These are phyloP conservation scores for Azolla pinnata DNA, from an alignment of 75 land plant genomes.

Conservation along the genomic window DNA sequence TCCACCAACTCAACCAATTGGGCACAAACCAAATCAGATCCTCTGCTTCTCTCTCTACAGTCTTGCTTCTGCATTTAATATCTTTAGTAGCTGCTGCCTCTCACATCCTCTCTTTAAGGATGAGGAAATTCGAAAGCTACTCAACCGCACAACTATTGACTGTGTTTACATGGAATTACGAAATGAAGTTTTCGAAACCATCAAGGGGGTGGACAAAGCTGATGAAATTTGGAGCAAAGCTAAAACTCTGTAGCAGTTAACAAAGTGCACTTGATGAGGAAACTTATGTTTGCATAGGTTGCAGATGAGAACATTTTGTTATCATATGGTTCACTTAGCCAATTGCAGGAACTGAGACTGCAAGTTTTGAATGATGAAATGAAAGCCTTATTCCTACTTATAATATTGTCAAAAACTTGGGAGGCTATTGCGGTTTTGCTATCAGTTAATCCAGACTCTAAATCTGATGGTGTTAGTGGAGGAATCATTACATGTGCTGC, in stretches of 20 bases:
- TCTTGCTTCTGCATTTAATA: too few species aligned
- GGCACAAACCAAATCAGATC: too few species aligned
- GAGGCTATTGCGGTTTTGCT: not conserved
- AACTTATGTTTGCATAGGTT: not conserved
- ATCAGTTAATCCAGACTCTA: not conserved
- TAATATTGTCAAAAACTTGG: not conserved
- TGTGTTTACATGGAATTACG: not conserved
- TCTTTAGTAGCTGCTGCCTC: too few species aligned
- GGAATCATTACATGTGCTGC: too few species aligned
- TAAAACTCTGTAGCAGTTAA: not conserved
- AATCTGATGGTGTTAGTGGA: not conserved
- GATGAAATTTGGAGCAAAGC: not conserved
- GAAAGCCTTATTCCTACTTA: not conserved
- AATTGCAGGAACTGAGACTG: not conserved
- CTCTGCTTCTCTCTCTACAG: too few species aligned
- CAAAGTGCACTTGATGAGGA: not conserved
- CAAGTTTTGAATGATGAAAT: not conserved
- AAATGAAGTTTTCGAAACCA: not conserved
- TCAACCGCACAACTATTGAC: not conserved
- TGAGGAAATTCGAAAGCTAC: not conserved
- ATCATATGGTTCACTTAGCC: not conserved
- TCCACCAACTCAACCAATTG: too few species aligned
- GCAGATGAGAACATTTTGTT: not conserved
- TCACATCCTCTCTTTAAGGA: too few species aligned
- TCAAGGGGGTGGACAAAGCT: not conserved